Conservation (phyloP, 345 rosid genomes). For the Streptanthus diversifolius region DNA sequence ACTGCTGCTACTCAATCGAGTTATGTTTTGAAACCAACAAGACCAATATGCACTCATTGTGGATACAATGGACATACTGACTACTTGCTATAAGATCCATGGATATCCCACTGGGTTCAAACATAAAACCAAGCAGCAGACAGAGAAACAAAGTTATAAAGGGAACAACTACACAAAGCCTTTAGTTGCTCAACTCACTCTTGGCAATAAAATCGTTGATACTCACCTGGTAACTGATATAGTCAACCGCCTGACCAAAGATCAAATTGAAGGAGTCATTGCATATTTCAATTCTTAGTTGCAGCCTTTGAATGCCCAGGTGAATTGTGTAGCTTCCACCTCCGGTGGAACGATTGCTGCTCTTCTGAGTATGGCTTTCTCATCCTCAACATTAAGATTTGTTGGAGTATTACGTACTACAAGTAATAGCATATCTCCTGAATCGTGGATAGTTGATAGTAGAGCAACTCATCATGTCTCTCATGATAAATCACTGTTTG, state of each 20-base stretch:
- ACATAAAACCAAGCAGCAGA: background rate
- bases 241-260: background rate
- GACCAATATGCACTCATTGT: background rate
- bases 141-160: background rate
- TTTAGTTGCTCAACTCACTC: background rate
- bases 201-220: too few relatives aligned
- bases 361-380: background rate
- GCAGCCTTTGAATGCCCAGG: background rate
- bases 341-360: background rate
- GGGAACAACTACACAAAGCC: background rate
- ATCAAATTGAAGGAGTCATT: background rate
- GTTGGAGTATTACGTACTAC: background rate
- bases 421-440: too few relatives aligned
- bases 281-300: background rate
- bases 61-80: background rate
- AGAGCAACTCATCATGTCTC: too few relatives aligned
- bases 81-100: background rate
- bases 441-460: too few relatives aligned
- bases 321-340: background rate
- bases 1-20: background rate
- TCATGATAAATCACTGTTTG: too few relatives aligned
- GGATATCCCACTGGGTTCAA: background rate
- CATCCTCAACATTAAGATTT: background rate
- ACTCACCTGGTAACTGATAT: background rate
- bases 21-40: background rate